Evolutionary conservation across 2,329 filamentous ascomycete species (phyloP).

Genomic region (Alternaria consortialis): DNA sequence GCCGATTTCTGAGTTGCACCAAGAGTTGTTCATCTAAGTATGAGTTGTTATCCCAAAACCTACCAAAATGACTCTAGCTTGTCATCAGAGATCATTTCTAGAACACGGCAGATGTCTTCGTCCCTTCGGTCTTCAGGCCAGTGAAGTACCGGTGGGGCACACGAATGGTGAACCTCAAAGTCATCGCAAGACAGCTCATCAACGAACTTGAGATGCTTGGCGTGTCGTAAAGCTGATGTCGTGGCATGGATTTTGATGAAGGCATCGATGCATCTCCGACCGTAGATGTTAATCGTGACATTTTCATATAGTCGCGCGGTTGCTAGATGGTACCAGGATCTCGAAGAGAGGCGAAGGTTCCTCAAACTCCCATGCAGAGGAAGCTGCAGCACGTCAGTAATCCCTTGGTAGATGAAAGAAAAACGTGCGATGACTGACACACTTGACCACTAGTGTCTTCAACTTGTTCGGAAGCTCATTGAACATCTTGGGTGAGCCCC

Average conservation of each 20-base stretch:
- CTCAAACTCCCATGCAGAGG: background rate
- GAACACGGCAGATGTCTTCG: background rate
- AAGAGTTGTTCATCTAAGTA: background rate
- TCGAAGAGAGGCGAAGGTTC: background rate
- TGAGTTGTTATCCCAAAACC: background rate
- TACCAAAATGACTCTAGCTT: background rate
- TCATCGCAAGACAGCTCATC: background rate
- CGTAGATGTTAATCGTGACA: background rate
- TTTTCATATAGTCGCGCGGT: background rate
- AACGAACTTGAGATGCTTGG: background rate
- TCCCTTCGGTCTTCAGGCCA: background rate
- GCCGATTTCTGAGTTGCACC: background rate
- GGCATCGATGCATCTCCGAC: background rate
- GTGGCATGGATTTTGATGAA: background rate
- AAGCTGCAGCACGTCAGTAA: background rate
- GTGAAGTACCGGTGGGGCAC: too few relatives aligned
- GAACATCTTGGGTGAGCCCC: background rate
- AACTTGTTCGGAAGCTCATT: background rate
- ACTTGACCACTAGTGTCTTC: background rate
- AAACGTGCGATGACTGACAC: background rate
- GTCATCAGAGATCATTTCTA: background rate
- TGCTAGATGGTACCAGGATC: background rate
- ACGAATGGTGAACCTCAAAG: too few relatives aligned
- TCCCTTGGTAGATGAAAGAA: background rate
- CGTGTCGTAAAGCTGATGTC: background rate